Base-by-base conservation (phyloP, 176 grass and related monocot genomes). In the Oryza meyeriana region DNA sequence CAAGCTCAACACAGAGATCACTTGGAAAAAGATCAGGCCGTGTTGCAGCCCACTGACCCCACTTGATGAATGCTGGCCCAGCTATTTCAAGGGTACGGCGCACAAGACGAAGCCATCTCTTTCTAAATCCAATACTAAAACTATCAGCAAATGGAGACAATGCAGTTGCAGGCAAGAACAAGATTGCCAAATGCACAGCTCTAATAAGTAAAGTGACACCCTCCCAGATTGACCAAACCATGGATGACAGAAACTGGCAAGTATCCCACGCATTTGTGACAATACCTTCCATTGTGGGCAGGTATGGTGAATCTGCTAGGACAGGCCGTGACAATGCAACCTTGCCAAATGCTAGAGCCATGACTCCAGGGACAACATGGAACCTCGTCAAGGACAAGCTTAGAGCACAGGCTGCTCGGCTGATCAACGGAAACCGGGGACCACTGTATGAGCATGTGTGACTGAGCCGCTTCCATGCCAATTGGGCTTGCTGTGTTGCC, bases 11-110 rank as follows among this genome's bases (percentile, higher is more conserved):
- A 57, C 95, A 98, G 1, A 98, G 83, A 88, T 98, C 92, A 89
- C 87, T 94, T 66, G 95, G 95, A 57, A 98, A 98, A 73, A 98
- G 88, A 75, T 98, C 95, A 25, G 95, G 95, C 4, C 95, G 85
- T 50, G 95, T 98, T 50, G 95, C 95, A 80, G 92, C 95, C 95
- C 95, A 98, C 87, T 98, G 95, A 65, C 95, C 95, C 95, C 95
- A 98, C 77, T 98, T 98, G 83, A 98, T 98, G 80, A 94, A 98
- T 31, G 95, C 95, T 59, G 95, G 95, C 7, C 95, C 95, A 9
- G 90, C 95, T 79, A 80, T 98, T 83, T 98, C 95, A 4, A 98
- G 88, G 65, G 92, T 92, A 39, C 6, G 74, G 13, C 91, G 90
- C 36, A 94, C 90, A 71, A 94, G 82, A 24, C 29, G 31, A 80